Percentiles rank a stretch among this genome's conserved stretches.
phyloP scores from a whole-genome alignment of 148 eudicot genomes.

The Rhododendron vialii region DNA sequence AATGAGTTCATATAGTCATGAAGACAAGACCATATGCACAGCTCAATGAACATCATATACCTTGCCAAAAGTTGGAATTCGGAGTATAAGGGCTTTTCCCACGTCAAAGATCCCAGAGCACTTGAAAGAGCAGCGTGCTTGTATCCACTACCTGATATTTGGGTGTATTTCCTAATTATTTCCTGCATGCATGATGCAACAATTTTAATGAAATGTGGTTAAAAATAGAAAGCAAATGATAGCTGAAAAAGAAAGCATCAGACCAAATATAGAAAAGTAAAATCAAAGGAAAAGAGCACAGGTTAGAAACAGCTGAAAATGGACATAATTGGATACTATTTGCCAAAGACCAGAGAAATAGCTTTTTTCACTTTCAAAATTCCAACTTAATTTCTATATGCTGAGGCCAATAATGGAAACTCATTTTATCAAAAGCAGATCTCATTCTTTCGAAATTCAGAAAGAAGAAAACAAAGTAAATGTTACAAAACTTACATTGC shows the following conservation, averaged over 20 bases:
- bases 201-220: not conserved
- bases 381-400: not conserved
- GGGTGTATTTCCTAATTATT: slow-evolving; percentile 70
- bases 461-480: not conserved
- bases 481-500: not conserved
- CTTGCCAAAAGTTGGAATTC: slow-evolving; percentile 77
- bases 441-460: not conserved
- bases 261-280: not conserved
- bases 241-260: not conserved
- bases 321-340: not conserved
- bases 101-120: slow-evolving; percentile 74
- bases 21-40: not conserved
- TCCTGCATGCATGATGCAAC: slow-evolving; percentile 41
- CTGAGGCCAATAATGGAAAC: not conserved
- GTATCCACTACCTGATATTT: slow-evolving; percentile 50
- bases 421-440: not conserved
- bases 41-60: slow-evolving; percentile 27
- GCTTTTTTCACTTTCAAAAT: not conserved
- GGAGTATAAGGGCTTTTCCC: slow-evolving; percentile 70
- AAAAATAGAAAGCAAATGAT: not conserved
- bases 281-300: not conserved
- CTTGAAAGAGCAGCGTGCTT: slow-evolving; percentile 80
- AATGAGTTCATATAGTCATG: not conserved
- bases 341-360: not conserved
- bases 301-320: not conserved